Percentiles rank a stretch among this genome's conserved stretches.
These are phyloP conservation scores for Magnusiomyces suaveolens DNA, from an alignment of 1,139 yeast genomes.

Conservation along the genomic window DNA sequence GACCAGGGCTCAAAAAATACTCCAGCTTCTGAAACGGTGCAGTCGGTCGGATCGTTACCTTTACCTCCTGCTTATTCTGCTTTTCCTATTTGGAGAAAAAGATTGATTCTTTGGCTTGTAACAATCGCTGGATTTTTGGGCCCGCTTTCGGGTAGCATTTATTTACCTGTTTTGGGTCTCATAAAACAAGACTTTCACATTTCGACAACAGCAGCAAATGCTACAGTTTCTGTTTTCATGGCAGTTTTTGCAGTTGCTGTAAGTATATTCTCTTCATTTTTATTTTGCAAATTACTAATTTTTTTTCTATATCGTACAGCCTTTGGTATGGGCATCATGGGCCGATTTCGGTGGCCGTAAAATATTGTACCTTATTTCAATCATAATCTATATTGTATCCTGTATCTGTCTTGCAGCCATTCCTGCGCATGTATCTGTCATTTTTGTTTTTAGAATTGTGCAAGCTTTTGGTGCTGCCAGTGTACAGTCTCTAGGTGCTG, in stretches of 20 bases:
- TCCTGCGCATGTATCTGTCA: slow-evolving; percentile 49
- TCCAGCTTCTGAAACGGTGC: too few relatives aligned
- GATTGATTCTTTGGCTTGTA: slow-evolving; percentile 32
- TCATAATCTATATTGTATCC: slow-evolving; percentile 38
- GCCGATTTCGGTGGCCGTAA: slow-evolving; percentile 55
- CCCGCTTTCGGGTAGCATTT: slow-evolving; percentile 51
- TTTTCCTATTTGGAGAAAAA: slow-evolving; percentile 19
- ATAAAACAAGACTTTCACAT: slow-evolving; percentile 37
- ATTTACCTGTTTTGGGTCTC: slow-evolving; percentile 47
- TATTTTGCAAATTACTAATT: neutral
- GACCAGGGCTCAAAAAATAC: too few relatives aligned
- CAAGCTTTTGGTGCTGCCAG: slow-evolving; percentile 79
- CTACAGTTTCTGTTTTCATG: slow-evolving; percentile 54
- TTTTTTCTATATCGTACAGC: slow-evolving; percentile 24
- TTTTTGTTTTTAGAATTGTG: slow-evolving; percentile 62
- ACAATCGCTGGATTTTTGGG: slow-evolving; percentile 49
- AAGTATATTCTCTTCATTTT: neutral
- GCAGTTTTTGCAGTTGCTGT: slow-evolving; percentile 42
- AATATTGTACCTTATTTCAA: slow-evolving; percentile 39
- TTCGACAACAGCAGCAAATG: slow-evolving; percentile 42
- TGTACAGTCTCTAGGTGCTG: slow-evolving; percentile 87
- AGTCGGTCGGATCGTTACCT: too few relatives aligned
- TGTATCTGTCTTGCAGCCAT: slow-evolving; percentile 48
- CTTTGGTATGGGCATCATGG: slow-evolving; percentile 46
- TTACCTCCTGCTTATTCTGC: slow-evolving; percentile 7